phyloP scores from a whole-genome alignment of 768 basidiomycete genomes.

The Imleria badia region DNA sequence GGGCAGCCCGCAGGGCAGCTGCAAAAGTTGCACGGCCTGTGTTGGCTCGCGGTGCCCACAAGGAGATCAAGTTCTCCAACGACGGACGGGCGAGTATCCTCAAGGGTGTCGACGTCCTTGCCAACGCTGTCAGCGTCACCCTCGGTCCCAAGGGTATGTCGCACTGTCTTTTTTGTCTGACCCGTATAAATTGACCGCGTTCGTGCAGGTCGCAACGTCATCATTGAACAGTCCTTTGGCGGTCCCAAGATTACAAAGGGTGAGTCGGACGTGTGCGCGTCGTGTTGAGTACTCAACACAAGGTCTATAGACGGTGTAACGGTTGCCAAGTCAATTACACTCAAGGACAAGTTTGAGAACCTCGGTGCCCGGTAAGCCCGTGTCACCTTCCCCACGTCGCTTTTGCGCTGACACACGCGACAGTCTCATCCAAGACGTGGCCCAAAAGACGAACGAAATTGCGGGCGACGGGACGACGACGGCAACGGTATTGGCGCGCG shows the following conservation, averaged over 20 bases:
- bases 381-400: not conserved
- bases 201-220: constrained; percentile 84
- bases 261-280: constrained; percentile 30
- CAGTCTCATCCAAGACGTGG: constrained; percentile 93
- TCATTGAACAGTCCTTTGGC: constrained; percentile 92
- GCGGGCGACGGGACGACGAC: constrained; percentile 99
- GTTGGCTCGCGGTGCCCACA: constrained; percentile 77
- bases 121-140: constrained; percentile 95
- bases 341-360: constrained; percentile 99
- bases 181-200: constrained; percentile 13
- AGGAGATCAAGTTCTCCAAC: constrained; percentile 97
- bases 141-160: constrained; percentile 84
- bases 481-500: constrained; percentile 93
- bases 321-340: constrained; percentile 81
- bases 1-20: constrained; percentile 67
- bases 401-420: constrained; percentile 3
- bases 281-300: constrained; percentile 1
- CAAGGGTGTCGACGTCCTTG: constrained; percentile 94
- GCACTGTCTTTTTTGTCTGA: not conserved
- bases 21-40: constrained; percentile 54
- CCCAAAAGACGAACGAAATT: constrained; percentile 93
- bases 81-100: constrained; percentile 92
- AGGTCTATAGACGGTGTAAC: constrained; percentile 84
- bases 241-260: constrained; percentile 97
- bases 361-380: constrained; percentile 88